A percentile compares a stretch with the other conserved stretches of the same genome.
Evolutionary conservation across 1,284 basidiomycete species (phyloP).

Genomic region (Farysia itapuensis): DNA sequence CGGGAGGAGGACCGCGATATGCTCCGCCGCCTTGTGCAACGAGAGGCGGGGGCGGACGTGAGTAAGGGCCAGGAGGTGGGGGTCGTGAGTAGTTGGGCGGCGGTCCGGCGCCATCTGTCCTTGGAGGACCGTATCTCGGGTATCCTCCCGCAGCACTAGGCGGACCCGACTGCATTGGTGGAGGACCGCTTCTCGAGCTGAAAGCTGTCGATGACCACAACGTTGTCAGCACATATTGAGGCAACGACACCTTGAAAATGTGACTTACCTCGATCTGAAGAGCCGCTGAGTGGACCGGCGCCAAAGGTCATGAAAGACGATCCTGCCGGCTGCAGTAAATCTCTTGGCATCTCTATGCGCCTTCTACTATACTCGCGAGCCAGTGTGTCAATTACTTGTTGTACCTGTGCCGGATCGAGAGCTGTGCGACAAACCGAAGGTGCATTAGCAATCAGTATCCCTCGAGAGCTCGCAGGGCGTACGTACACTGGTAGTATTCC

Average conservation of each 20-base stretch:
- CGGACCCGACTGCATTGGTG: conserved; percentile 14
- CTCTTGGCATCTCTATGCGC: conserved; percentile 40
- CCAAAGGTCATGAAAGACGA: conserved; percentile 42
- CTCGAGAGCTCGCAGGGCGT: neutral
- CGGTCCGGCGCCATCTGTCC: conserved; percentile 6
- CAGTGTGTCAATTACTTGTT: conserved; percentile 94
- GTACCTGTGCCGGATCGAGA: conserved; percentile 91
- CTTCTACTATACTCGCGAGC: conserved; percentile 77
- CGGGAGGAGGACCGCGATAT: conserved; percentile 23
- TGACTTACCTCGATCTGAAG: conserved; percentile 26
- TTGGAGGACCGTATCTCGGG: conserved; percentile 9
- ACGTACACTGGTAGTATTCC: conserved; percentile 88
- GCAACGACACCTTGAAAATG: no score
- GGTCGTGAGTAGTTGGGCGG: conserved; percentile 25
- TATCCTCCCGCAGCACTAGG: conserved; percentile 10
- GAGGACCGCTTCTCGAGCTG: conserved; percentile 19
- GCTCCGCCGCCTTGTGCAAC: conserved; percentile 14
- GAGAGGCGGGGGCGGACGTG: conserved; percentile 30
- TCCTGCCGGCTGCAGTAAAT: conserved; percentile 31
- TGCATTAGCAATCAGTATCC: neutral
- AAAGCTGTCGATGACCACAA: conserved; percentile 7
- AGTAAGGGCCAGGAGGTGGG: conserved; percentile 17
- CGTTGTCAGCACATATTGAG: neutral
- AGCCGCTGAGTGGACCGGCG: conserved; percentile 33
- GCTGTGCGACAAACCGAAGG: conserved; percentile 64